phyloP scores from a whole-genome alignment of 1,139 yeast species.

The Debaryomyces fabryi region DNA sequence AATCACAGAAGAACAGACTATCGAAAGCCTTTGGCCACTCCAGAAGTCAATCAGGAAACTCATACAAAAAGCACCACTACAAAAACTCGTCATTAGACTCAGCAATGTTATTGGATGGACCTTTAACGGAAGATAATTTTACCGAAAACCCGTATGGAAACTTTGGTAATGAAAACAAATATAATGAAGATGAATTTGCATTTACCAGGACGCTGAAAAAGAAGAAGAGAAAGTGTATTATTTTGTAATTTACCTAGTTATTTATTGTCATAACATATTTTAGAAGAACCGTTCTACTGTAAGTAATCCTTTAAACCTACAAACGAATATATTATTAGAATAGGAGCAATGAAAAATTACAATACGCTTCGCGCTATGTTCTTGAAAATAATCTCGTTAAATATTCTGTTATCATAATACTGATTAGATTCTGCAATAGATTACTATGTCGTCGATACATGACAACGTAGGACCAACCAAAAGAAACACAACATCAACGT shows the following conservation, averaged over 20 bases:
- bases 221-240: slow-evolving; percentile 36
- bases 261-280: neutral
- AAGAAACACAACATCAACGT: neutral
- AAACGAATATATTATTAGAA: neutral
- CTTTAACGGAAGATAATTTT: slow-evolving; percentile 39
- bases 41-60: slow-evolving; percentile 27
- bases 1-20: slow-evolving; percentile 35
- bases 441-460: slow-evolving; percentile 1
- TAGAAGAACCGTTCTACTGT: neutral
- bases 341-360: neutral
- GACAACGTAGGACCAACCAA: neutral
- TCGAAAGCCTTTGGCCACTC: slow-evolving; percentile 38
- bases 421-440: neutral
- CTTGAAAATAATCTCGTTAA: neutral
- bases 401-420: neutral
- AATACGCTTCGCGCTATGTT: neutral
- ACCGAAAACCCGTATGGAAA: slow-evolving; percentile 38
- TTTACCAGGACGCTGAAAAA: slow-evolving; percentile 38
- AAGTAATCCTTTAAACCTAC: neutral
- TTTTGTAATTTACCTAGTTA: slow-evolving; percentile 25
- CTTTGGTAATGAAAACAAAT: slow-evolving; percentile 24
- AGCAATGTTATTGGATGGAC: slow-evolving; percentile 41
- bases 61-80: slow-evolving; percentile 35
- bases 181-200: slow-evolving; percentile 48
- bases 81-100: slow-evolving; percentile 43